Evolutionary conservation across 2,329 filamentous ascomycete genomes (phyloP).

Genomic region (Trichophyton verrucosum): DNA sequence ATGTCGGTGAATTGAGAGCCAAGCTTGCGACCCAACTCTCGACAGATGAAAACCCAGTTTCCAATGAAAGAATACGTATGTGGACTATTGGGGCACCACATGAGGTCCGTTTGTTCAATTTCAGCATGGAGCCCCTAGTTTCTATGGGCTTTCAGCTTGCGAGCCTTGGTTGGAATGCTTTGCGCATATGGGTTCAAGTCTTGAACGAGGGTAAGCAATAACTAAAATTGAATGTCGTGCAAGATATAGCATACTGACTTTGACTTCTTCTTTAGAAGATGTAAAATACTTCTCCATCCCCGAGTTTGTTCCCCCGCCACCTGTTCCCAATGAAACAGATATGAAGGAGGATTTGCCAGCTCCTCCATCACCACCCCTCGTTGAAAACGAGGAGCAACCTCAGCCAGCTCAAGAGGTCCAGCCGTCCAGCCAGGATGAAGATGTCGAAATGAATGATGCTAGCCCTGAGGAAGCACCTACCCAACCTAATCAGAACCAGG

Average conservation of each 20-base stretch:
- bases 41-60: constrained; percentile 15
- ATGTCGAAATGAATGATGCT: constrained; percentile 10
- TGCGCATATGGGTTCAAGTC: constrained; percentile 1
- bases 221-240: not conserved
- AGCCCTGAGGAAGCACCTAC: not conserved
- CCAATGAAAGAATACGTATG: constrained; percentile 27
- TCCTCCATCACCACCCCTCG: not conserved
- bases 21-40: constrained; percentile 25
- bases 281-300: not conserved
- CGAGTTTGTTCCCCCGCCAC: not conserved
- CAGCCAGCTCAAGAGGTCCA: not conserved
- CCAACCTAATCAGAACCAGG: not conserved
- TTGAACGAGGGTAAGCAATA: not conserved
- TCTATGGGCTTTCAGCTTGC: not conserved
- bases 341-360: not conserved
- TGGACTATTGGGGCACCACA: constrained; percentile 18
- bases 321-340: not conserved
- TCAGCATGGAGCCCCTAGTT: not conserved
- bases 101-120: not conserved
- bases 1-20: constrained; percentile 27
- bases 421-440: constrained; percentile 12
- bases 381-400: not conserved
- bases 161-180: not conserved
- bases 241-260: not conserved
- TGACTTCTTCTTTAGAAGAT: not conserved